Percentiles rank a stretch among this genome's conserved stretches.
These are phyloP conservation scores for Leccinellum luteum DNA, from an alignment of 768 basidiomycete species.

Conservation along the genomic window DNA sequence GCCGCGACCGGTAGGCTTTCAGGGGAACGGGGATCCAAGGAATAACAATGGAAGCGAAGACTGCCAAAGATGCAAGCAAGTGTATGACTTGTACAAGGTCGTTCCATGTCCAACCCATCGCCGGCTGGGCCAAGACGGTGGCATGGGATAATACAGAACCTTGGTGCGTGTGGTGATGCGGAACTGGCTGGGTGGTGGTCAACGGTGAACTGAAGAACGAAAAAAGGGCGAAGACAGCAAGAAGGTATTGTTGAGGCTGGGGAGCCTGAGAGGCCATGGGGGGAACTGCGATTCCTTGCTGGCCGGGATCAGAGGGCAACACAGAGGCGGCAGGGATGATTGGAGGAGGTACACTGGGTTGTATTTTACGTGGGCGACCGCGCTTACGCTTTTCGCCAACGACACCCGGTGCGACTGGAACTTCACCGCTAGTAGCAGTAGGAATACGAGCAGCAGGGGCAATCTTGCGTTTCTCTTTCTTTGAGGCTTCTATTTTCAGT, in stretches of 20 bases:
- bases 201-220: slow-evolving; percentile 82
- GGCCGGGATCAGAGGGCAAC: slow-evolving; percentile 13
- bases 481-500: slow-evolving; percentile 44
- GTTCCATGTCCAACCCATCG: slow-evolving; percentile 42
- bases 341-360: slow-evolving; percentile 42
- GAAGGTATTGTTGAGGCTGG: slow-evolving; percentile 60
- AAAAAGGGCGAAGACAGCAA: slow-evolving; percentile 81
- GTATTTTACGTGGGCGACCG: slow-evolving; percentile 75
- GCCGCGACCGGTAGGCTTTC: slow-evolving; percentile 19
- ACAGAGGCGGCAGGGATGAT: slow-evolving; percentile 26
- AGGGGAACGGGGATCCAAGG: slow-evolving; percentile 39
- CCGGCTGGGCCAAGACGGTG: slow-evolving; percentile 14
- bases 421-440: slow-evolving; percentile 18
- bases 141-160: slow-evolving; percentile 55
- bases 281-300: slow-evolving; percentile 14
- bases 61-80: slow-evolving; percentile 58
- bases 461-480: slow-evolving; percentile 43
- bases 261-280: slow-evolving; percentile 9
- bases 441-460: slow-evolving; percentile 28
- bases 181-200: slow-evolving; percentile 35
- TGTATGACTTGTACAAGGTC: slow-evolving; percentile 64
- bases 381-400: slow-evolving; percentile 80
- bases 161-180: slow-evolving; percentile 48
- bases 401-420: slow-evolving; percentile 27
- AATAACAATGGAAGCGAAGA: slow-evolving; percentile 57